These are phyloP conservation scores for Coniosporium apollinis DNA, from an alignment of 495 filamentous ascomycete genomes.

Conservation along the genomic window DNA sequence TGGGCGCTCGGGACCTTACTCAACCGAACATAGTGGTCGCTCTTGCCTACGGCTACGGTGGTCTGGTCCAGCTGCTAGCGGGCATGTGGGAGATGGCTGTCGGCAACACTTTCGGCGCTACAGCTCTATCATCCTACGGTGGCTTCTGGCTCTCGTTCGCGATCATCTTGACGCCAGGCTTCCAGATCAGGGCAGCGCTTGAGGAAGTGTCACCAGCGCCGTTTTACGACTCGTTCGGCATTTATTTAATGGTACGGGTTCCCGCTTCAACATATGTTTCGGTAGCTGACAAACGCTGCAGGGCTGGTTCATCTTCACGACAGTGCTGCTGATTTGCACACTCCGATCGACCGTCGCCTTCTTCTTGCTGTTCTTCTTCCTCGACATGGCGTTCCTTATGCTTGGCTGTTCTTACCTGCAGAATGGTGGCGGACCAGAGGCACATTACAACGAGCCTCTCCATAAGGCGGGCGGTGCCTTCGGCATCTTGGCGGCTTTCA, in stretches of 20 bases:
- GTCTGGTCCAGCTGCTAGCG: slow-evolving; percentile 78
- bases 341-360: slow-evolving; percentile 89
- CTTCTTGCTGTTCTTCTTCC: slow-evolving; percentile 86
- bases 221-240: slow-evolving; percentile 56
- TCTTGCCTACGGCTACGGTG: slow-evolving; percentile 32
- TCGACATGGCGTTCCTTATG: slow-evolving; percentile 83
- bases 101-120: slow-evolving; percentile 93
- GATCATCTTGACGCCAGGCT: slow-evolving; percentile 72
- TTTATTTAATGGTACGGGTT: slow-evolving; percentile 70
- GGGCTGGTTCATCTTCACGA: slow-evolving; percentile 98
- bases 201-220: slow-evolving; percentile 26
- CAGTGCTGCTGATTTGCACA: slow-evolving; percentile 72
- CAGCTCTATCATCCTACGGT: slow-evolving; percentile 88
- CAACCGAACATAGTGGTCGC: slow-evolving; percentile 26
- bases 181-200: slow-evolving; percentile 35
- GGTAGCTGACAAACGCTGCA: slow-evolving; percentile 7
- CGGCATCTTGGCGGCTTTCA: slow-evolving; percentile 72
- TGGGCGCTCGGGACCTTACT: slow-evolving; percentile 40
- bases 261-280: slow-evolving; percentile 1
- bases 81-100: slow-evolving; percentile 99
- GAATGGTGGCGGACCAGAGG: slow-evolving; percentile 25
- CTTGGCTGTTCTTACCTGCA: slow-evolving; percentile 60
- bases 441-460: slow-evolving; percentile 35
- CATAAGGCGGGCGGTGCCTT: slow-evolving; percentile 76
- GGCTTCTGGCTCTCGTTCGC: slow-evolving; percentile 94